Conservation (phyloP, 495 filamentous ascomycete genomes). For the Lasiosphaeris hirsuta region DNA sequence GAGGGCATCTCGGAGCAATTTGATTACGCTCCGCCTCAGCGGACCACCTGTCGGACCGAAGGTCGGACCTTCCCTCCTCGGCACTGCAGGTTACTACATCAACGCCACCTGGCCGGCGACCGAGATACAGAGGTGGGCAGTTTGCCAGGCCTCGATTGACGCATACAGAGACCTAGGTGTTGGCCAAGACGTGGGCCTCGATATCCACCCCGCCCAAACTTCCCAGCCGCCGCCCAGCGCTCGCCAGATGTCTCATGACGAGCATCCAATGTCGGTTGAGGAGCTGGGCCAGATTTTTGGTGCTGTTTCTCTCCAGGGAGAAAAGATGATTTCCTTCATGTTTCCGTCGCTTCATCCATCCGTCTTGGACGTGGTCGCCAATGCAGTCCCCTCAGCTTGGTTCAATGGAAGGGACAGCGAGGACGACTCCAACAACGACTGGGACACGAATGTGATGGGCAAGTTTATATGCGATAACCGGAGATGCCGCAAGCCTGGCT, state of each 20-base stretch:
- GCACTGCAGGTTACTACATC: background rate
- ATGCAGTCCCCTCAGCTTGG: conserved; percentile 1
- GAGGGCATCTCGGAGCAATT: background rate
- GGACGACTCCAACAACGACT: conserved; percentile 2
- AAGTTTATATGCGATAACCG: conserved; percentile 23
- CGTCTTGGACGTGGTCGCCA: background rate
- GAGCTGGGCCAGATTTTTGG: no score
- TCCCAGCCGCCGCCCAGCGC: no score
- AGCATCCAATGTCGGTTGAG: no score
- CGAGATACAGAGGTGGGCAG: background rate
- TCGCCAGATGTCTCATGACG: no score
- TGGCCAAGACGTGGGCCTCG: background rate
- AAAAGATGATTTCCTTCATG: background rate
- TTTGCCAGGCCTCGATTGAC: background rate
- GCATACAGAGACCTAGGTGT: background rate
- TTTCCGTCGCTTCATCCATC: background rate
- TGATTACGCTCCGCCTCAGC: background rate
- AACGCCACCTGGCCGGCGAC: background rate
- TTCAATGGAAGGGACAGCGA: conserved; percentile 10
- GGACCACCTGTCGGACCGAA: background rate
- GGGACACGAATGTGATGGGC: conserved; percentile 28
- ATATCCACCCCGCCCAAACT: no score
- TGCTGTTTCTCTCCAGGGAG: no score
- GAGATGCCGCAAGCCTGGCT: conserved; percentile 17
- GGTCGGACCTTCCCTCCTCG: background rate